phyloP scores from a whole-genome alignment of 108 stramenopile genomes.

The Pseudonitzschia multiseries region DNA sequence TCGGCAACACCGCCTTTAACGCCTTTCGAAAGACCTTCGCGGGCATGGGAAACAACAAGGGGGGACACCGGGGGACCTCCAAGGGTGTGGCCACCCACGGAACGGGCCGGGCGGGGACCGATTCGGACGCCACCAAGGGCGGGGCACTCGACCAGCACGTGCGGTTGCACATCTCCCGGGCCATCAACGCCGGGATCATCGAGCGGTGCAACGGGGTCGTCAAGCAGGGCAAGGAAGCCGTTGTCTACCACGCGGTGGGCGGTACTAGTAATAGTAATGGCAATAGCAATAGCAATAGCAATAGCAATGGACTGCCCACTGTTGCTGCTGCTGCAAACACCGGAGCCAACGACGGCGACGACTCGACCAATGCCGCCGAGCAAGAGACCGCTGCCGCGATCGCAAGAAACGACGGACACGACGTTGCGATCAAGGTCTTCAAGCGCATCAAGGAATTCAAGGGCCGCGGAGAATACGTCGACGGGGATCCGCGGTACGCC shows the following conservation, averaged over 20 bases:
- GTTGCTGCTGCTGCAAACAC: too few species aligned
- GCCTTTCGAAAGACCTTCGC: constrained; percentile 50
- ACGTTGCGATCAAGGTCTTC: constrained; percentile 86
- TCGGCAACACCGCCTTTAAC: constrained; percentile 61
- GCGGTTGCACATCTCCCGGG: constrained; percentile 59
- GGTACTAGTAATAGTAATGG: constrained; percentile 14
- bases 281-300: constrained; percentile 5
- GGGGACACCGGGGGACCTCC: constrained; percentile 34
- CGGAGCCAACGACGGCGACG: not conserved
- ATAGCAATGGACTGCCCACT: not conserved
- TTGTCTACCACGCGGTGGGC: constrained; percentile 73
- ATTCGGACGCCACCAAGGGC: constrained; percentile 57
- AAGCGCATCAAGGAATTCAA: constrained; percentile 77
- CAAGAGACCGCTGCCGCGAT: not conserved
- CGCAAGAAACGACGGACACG: constrained; percentile 33
- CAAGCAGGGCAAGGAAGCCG: constrained; percentile 83
- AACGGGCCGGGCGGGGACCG: constrained; percentile 65
- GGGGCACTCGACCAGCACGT: constrained; percentile 71
- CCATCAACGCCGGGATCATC: constrained; percentile 70
- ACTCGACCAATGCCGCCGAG: not conserved
- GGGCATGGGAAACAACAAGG: not conserved
- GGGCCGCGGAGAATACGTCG: constrained; percentile 63
- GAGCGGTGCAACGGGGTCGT: constrained; percentile 71
- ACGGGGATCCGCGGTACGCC: constrained; percentile 68
- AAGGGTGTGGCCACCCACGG: constrained; percentile 79